Base-by-base conservation (phyloP, 2,329 filamentous ascomycete genomes). In the Pseudogymnoascus sp. region DNA sequence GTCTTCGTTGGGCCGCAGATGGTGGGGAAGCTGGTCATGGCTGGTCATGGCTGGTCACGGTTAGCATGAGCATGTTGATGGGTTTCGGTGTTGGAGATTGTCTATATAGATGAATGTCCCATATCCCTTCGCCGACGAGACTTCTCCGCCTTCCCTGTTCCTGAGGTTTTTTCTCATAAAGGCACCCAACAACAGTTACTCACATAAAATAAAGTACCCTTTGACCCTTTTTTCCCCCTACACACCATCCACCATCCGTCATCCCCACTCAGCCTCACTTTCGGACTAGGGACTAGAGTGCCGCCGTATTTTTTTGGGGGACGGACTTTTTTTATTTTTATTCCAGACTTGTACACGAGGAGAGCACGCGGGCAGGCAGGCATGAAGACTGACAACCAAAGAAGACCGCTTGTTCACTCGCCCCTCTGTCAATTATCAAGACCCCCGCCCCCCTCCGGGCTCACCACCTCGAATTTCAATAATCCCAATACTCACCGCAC, bases 351-450 rank as follows among this genome's bases (percentile, higher is more conserved):
- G 41, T 46, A 26, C 41, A 46, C 22, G 41, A 46, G 41, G 22
- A 46, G 41, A 46, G 41, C 41, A 46, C 41, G 41, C 41, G 41
- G 41, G 41, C 41, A 46, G 41, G 41, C 41, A 46, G 41, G 41
- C 41, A 46, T 46, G 41, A 46, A 46, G 41, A 46, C 41, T 46
- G 41, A 46, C 41, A 46, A 46, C 41, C 41, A 46, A 46, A 46
- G 41, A 46, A 46, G 41, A 46, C 41, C 41, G 41, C 41, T 66
- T 63, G 65, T 50, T 61, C 12, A 62, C 62, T 46, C 62, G 64
- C 65, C 65, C 65, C 65, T 66, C 65, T 66, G 64, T 66, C 50
- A 59, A 62, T 60, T 59, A 59, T 63, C 41, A 64, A 40, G 59
- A 46, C 63, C 56, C 64, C 61, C 64, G 63, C 59, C 43, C 35